Evolutionary conservation across 2,329 filamentous ascomycete species (phyloP), one percentile per base, ranked within the genome.

Genomic region (Exophiala bonariae): DNA sequence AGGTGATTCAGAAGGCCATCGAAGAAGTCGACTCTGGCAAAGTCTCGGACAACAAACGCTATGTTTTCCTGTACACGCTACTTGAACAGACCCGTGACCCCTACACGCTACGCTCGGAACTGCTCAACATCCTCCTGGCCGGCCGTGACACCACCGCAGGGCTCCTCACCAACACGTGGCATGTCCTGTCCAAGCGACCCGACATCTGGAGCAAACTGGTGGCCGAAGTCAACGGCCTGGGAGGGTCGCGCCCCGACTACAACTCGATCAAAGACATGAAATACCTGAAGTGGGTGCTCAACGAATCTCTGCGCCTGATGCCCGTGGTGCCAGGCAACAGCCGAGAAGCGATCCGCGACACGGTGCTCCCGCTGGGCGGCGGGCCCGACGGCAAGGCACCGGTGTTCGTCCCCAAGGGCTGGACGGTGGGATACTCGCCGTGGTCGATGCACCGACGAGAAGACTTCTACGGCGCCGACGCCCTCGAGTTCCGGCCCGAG

Each of bases 11-110:
- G 2, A 47, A 59, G 7, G 56, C 53, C 3, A 41, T 56, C n/a
- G 41, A 49, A 6, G 40, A 52, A 9, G 20, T 46, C 26, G 36
- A 30, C 26, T 36, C 30, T 14, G 44, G 40, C 16, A 52, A 55
- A 36, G 22, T 30, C 16, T 18, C 34, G 8, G 28, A 87, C 71
- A 92, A 97, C 73, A 20, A 40, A 10, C 56, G 47, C 20, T 57
- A 60, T 33, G 50, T 53, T 18, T 61, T 62, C 41, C 44, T 61
- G 18, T 39, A 56, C 33, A 50, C 55, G 19, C 42, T 62, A 16
- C 47, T 55, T 20, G 45, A 52, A 3, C 45, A 54, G 18, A 61
- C 57, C 1, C 48, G 51, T 9, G 55, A 61, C 37, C 52, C 43
- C 2, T 49, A 50, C 40, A 53, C 48, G 8, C 38, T 59, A 2